Conservation (phyloP, 2,329 filamentous ascomycete species). For the Claviceps monticola region DNA sequence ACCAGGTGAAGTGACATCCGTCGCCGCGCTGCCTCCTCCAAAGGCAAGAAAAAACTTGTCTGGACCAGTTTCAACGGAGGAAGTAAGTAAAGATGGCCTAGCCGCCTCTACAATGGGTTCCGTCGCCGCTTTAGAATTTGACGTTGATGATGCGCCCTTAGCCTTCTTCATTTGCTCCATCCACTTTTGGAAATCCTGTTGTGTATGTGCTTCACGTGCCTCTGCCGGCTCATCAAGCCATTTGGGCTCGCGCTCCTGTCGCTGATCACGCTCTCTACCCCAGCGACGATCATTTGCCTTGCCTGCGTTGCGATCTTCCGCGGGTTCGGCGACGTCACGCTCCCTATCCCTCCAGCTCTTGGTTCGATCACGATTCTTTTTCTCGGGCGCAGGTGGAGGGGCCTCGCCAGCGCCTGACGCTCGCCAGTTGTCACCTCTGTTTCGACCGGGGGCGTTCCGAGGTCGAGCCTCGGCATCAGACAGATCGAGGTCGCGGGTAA, state of each 20-base stretch:
- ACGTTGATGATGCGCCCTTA: slow-evolving; percentile 22
- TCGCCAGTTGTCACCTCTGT: slow-evolving; percentile 63
- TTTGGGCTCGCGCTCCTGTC: slow-evolving; percentile 64
- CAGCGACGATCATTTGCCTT: slow-evolving; percentile 34
- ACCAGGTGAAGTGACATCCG: slow-evolving; percentile 39
- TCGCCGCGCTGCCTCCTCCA: slow-evolving; percentile 23
- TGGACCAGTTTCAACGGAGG: slow-evolving; percentile 51
- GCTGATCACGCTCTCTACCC: slow-evolving; percentile 43
- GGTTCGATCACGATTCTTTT: slow-evolving; percentile 41
- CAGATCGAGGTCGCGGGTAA: slow-evolving; percentile 33
- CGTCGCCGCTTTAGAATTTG: slow-evolving; percentile 17
- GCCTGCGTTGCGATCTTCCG: slow-evolving; percentile 44
- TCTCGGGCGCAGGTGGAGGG: slow-evolving; percentile 15
- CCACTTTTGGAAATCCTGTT: slow-evolving; percentile 88
- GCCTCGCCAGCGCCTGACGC: slow-evolving; percentile 34
- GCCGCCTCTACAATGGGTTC: slow-evolving; percentile 30
- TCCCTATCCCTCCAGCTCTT: slow-evolving; percentile 49
- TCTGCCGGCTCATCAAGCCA: slow-evolving; percentile 73
- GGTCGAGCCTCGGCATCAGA: slow-evolving; percentile 40
- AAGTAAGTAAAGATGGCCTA: slow-evolving; percentile 41
- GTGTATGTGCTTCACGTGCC: slow-evolving; percentile 58
- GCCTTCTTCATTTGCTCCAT: slow-evolving; percentile 79
- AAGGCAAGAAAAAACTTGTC: slow-evolving; percentile 65
- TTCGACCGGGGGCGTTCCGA: slow-evolving; percentile 51
- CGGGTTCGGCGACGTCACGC: slow-evolving; percentile 23